A percentile compares a stretch with the other conserved stretches of the same genome.
phyloP scores from a whole-genome alignment of 257 asterid species.

The Primulina tabacum region DNA sequence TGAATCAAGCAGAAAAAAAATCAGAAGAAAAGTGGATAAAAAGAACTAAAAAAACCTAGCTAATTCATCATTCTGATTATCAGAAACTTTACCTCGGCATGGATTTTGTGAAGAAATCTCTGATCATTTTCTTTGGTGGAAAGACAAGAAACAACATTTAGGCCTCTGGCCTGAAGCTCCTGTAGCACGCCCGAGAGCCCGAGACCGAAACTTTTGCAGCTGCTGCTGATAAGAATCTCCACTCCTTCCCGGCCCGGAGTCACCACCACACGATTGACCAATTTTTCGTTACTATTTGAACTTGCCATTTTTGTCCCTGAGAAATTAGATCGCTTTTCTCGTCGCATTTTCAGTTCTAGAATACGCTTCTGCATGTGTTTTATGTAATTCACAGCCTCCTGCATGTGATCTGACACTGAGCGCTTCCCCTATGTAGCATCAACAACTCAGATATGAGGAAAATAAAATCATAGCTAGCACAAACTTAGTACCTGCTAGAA shows the following conservation, averaged over 20 bases:
- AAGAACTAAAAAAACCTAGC: background rate
- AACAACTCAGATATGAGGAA: too few relatives aligned
- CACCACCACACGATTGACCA: conserved; percentile 26
- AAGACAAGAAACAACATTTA: conserved; percentile 41
- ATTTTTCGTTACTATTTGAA: conserved; percentile 6
- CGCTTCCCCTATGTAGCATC: conserved; percentile 25
- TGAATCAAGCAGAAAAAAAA: too few relatives aligned
- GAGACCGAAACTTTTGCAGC: background rate
- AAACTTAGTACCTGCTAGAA: too few relatives aligned
- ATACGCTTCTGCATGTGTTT: conserved; percentile 27
- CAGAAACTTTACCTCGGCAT: conserved; percentile 38
- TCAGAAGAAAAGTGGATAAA: background rate
- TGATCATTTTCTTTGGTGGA: conserved; percentile 34
- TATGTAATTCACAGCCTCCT: conserved; percentile 32
- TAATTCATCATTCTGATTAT: background rate
- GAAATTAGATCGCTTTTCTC: background rate
- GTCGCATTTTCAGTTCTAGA: conserved; percentile 12
- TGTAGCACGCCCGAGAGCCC: conserved; percentile 40
- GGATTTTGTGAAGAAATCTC: conserved; percentile 37
- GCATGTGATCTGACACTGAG: conserved; percentile 32
- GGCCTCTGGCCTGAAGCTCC: conserved; percentile 30
- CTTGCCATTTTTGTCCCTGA: background rate
- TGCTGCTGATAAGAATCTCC: conserved; percentile 41
- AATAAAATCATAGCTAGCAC: too few relatives aligned
- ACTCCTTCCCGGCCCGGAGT: conserved; percentile 30